Evolutionary conservation across 495 filamentous ascomycete genomes (phyloP).

Genomic region (Platismatia glauca): DNA sequence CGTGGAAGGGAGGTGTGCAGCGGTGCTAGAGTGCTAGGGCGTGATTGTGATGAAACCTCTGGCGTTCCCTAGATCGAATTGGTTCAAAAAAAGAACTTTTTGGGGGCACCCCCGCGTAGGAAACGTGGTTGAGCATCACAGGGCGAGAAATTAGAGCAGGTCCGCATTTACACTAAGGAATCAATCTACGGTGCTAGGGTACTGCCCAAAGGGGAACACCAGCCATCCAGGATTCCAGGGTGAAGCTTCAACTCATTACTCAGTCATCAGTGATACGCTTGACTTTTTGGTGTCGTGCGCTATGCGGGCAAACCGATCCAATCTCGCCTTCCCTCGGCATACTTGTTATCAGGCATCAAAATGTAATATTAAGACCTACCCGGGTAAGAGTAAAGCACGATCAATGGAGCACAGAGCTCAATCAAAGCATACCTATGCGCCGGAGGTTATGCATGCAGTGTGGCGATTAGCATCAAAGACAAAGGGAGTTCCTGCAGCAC

Average conservation of each 20-base stretch:
- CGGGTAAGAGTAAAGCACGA: neutral
- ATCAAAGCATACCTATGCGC: no score
- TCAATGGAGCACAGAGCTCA: neutral
- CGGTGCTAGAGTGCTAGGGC: no score
- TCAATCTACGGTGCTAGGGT: neutral
- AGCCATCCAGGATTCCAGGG: no score
- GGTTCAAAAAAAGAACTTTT: neutral
- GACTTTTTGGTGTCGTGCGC: neutral
- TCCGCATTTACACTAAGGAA: neutral
- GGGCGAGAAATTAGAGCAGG: neutral
- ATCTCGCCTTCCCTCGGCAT: neutral
- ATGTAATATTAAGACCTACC: neutral
- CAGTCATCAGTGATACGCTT: neutral
- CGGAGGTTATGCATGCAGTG: slow-evolving; percentile 2
- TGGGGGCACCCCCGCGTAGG: slow-evolving; percentile 14
- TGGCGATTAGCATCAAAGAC: neutral
- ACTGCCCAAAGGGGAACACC: neutral
- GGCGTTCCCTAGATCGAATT: slow-evolving; percentile 17
- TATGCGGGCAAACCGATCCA: neutral
- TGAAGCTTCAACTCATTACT: neutral
- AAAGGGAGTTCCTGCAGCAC: slow-evolving; percentile 8
- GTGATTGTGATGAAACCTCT: slow-evolving; percentile 20
- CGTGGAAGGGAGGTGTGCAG: slow-evolving; percentile 8
- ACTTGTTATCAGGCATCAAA: neutral
- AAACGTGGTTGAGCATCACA: slow-evolving; percentile 19